phyloP scores from a whole-genome alignment of 2,329 filamentous ascomycete species.

The Talaromyces verruculosus region DNA sequence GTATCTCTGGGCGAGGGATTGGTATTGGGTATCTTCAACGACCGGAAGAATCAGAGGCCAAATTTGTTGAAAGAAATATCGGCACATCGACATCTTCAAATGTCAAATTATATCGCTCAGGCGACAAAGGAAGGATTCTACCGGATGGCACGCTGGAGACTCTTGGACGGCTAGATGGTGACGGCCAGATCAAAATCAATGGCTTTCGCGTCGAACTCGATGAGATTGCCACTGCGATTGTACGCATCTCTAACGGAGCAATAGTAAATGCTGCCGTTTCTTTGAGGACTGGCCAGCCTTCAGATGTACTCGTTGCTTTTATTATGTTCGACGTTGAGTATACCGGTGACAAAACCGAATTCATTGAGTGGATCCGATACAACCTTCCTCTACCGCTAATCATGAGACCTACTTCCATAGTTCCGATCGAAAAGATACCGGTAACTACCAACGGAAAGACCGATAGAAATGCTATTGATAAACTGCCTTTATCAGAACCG shows the following conservation, averaged over 20 bases:
- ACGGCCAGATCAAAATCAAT: constrained; percentile 36
- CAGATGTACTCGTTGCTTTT: not conserved
- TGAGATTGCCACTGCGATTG: constrained; percentile 43
- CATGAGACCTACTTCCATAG: constrained; percentile 37
- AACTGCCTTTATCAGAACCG: constrained; percentile 29
- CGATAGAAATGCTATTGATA: constrained; percentile 26
- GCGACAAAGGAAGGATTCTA: constrained; percentile 31
- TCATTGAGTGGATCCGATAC: not conserved
- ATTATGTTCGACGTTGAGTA: not conserved
- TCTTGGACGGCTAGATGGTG: constrained; percentile 30
- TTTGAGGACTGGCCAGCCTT: not conserved
- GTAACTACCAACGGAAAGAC: constrained; percentile 33
- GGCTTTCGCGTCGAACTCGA: constrained; percentile 47
- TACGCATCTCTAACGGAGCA: constrained; percentile 27
- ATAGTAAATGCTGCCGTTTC: not conserved
- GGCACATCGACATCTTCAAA: constrained; percentile 15
- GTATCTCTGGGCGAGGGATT: constrained; percentile 32
- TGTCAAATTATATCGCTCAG: constrained; percentile 34
- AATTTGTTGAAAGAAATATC: not conserved
- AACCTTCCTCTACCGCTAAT: constrained; percentile 33
- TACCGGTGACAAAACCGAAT: too few relatives aligned
- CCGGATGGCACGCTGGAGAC: constrained; percentile 30
- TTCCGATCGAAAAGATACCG: constrained; percentile 31
- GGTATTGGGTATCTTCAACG: constrained; percentile 25
- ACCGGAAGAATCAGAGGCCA: not conserved